Conservation (phyloP, 176 grass and related monocot genomes). For the Lolium perenne region DNA sequence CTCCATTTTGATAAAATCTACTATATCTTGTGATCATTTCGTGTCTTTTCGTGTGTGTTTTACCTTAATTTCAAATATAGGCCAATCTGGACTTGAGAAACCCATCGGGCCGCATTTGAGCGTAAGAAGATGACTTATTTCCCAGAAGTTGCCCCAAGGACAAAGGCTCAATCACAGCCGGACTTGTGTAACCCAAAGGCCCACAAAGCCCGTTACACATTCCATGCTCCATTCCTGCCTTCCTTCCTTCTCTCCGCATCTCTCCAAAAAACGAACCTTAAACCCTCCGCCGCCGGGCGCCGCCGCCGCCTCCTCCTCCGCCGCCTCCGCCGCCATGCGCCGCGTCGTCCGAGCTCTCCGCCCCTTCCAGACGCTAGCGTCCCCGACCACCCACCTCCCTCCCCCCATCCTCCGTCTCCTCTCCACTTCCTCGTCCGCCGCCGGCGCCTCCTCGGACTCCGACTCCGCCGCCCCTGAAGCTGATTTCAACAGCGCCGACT, state of each 20-base stretch:
- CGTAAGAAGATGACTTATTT: too few relatives aligned
- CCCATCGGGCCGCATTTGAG: too few relatives aligned
- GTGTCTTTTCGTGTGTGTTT: too few relatives aligned
- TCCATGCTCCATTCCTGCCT: neutral
- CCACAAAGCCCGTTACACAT: neutral
- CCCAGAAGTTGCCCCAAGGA: too few relatives aligned
- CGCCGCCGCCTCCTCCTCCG: neutral
- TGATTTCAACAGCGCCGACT: conserved; percentile 52
- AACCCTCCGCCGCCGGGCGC: conserved; percentile 47
- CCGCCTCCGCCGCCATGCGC: conserved; percentile 39
- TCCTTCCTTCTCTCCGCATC: too few relatives aligned
- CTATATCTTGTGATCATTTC: too few relatives aligned
- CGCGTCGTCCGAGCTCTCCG: conserved; percentile 37
- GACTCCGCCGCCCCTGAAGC: conserved; percentile 34
- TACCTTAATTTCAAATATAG: too few relatives aligned
- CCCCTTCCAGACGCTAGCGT: conserved; percentile 22
- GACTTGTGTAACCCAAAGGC: too few relatives aligned
- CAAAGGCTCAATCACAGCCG: too few relatives aligned
- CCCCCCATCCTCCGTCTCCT: conserved; percentile 46
- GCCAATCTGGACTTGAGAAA: too few relatives aligned
- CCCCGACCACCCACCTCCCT: neutral
- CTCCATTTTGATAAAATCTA: too few relatives aligned
- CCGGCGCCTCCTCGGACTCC: conserved; percentile 43
- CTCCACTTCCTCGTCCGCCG: conserved; percentile 35
- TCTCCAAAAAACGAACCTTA: conserved; percentile 26